Conservation (phyloP, 805 yeast species). For the Spathaspora arborariae region DNA sequence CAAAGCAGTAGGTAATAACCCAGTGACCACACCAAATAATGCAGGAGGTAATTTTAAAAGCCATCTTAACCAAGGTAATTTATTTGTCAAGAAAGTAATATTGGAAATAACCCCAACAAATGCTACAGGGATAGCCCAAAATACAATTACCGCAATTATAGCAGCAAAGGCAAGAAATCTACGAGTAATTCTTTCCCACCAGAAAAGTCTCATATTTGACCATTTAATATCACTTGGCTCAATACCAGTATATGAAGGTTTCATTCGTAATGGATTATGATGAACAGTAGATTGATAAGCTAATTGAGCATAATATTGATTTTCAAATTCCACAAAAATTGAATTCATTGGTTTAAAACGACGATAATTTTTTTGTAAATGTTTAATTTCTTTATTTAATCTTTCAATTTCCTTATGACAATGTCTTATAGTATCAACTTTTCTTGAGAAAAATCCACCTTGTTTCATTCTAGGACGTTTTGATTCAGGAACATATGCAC, state of each 20-base stretch:
- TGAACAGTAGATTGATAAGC: constrained; percentile 63
- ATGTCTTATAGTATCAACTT: constrained; percentile 59
- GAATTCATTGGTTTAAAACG: constrained; percentile 66
- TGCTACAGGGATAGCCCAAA: constrained; percentile 98
- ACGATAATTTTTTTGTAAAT: constrained; percentile 49
- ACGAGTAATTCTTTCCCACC: constrained; percentile 74
- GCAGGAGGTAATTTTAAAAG: constrained; percentile 67
- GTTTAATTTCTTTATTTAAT: constrained; percentile 52
- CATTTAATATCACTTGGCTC: constrained; percentile 63
- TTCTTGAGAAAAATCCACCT: constrained; percentile 44
- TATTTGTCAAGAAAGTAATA: constrained; percentile 65
- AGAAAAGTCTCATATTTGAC: constrained; percentile 70
- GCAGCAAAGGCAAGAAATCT: constrained; percentile 48
- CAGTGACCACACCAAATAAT: constrained; percentile 81
- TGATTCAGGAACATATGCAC: constrained; percentile 57
- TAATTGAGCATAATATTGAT: constrained; percentile 70
- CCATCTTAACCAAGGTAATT: constrained; percentile 71
- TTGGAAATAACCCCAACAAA: constrained; percentile 93
- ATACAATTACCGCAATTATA: constrained; percentile 58
- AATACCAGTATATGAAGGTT: constrained; percentile 58
- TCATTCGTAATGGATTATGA: constrained; percentile 62
- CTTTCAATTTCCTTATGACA: constrained; percentile 55
- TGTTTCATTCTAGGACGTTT: constrained; percentile 60
- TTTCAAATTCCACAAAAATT: constrained; percentile 72
- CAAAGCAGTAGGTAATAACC: constrained; percentile 78